These are phyloP conservation scores for Metroxylon sagu DNA, from an alignment of 176 grass and related monocot genomes.

Conservation along the genomic window DNA sequence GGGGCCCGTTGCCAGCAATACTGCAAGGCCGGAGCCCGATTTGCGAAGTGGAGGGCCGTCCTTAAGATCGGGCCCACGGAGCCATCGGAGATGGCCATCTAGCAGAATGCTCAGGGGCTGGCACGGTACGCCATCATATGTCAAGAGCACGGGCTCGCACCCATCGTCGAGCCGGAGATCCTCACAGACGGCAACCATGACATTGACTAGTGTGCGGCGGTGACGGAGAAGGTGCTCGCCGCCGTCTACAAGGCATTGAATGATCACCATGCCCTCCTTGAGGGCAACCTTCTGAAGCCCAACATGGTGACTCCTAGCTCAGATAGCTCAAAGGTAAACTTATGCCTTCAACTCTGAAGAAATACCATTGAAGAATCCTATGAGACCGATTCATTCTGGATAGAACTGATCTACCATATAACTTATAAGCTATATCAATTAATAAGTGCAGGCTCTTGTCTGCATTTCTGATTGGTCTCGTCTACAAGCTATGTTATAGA, in stretches of 20 bases:
- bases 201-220: constrained; percentile 61
- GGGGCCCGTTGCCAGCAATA: constrained; percentile 57
- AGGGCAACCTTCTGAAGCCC: constrained; percentile 81
- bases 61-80: constrained; percentile 64
- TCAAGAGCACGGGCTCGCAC: constrained; percentile 83
- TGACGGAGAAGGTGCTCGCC: constrained; percentile 73
- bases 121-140: constrained; percentile 74
- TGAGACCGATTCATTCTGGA: too few species aligned
- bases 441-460: too few species aligned
- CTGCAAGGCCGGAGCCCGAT: constrained; percentile 80
- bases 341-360: too few species aligned
- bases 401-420: too few species aligned
- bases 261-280: constrained; percentile 80
- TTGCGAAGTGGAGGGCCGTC: constrained; percentile 91
- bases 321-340: constrained; percentile 66
- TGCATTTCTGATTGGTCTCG: too few species aligned
- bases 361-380: too few species aligned
- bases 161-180: constrained; percentile 96
- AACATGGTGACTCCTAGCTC: constrained; percentile 98
- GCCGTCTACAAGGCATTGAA: constrained; percentile 81
- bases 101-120: constrained; percentile 79
- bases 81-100: constrained; percentile 70
- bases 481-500: too few species aligned
- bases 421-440: too few species aligned
- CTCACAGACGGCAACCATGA: constrained; percentile 73